phyloP scores from a whole-genome alignment of 164 flowering plant genomes.

The Echeveria elegans region DNA sequence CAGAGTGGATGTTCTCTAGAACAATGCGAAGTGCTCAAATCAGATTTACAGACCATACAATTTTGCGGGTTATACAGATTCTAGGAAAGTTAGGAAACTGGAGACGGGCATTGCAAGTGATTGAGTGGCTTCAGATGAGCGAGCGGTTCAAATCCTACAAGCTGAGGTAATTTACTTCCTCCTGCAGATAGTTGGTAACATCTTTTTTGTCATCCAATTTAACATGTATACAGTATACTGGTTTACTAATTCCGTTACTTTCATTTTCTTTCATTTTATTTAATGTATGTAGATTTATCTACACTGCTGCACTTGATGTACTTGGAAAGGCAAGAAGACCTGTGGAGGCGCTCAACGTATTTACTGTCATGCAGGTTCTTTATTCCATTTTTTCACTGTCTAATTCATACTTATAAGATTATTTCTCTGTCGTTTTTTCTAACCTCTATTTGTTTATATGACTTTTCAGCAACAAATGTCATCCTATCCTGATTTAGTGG shows the following conservation, averaged over 20 bases:
- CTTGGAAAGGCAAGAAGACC: conserved; percentile 88
- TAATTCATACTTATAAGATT: too few relatives aligned
- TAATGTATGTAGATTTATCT: conserved; percentile 41
- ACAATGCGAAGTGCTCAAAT: conserved; percentile 74
- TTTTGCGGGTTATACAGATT: conserved; percentile 69
- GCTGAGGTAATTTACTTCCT: conserved; percentile 32
- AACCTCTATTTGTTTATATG: background rate
- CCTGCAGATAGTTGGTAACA: background rate
- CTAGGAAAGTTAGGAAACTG: conserved; percentile 82
- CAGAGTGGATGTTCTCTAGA: conserved; percentile 86
- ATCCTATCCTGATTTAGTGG: conserved; percentile 79
- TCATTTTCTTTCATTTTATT: background rate
- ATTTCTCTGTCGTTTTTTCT: background rate
- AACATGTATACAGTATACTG: too few relatives aligned
- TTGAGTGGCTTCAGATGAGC: conserved; percentile 78
- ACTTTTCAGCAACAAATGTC: conserved; percentile 54
- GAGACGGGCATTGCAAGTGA: conserved; percentile 78
- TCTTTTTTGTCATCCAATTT: background rate
- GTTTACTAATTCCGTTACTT: background rate
- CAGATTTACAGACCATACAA: conserved; percentile 63
- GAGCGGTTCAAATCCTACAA: conserved; percentile 74
- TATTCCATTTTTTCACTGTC: background rate
- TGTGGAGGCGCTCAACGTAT: conserved; percentile 80
- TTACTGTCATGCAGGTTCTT: conserved; percentile 70
- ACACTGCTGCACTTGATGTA: conserved; percentile 75